Base-by-base conservation (phyloP, 192 early-diverging fungal genomes). In the Coemansia sp. region DNA sequence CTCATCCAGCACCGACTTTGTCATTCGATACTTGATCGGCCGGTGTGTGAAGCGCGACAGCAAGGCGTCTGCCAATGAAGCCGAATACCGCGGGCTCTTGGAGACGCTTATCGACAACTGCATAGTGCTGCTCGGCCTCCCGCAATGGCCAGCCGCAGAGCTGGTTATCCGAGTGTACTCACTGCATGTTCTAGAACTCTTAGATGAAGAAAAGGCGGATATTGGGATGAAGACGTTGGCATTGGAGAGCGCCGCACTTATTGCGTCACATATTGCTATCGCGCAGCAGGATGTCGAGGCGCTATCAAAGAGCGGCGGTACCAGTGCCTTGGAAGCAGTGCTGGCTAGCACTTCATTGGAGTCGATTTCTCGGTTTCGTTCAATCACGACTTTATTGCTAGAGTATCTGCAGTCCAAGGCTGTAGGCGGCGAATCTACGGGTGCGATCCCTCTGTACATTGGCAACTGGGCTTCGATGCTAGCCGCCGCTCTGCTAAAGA, bases 131-230 rank as follows among this genome's bases (percentile, higher is more conserved):
- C 76, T 95, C 42, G 88, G 90, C 20, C 90, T 91, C 16, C 95
- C 95, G 3, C 94, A 96, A 44, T 98, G 96, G 96, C 96, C 96
- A 1, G 91, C 86, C 7, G 93, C 96, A 0, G 93, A 95, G 60
- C 68, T 93, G 15, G 86, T 91, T 49, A 64, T 93, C 5, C 74
- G 87, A 29, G 72, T 92, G 11, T 90, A 92, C 47, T 91, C 88
- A 42, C 87, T 87, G 41, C 83, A 94, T 8, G 82, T 95, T 80
- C 88, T 88, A n/a, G 87, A 86, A 27, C 78, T 84, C 49, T 67
- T 91, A 9, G 91, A 91, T 36, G 90, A 91, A 51, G 77, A 89
- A 5, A 87, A 88, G 62, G 66, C 89, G 1, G 90, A 91, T 29
- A 73, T 76, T 16, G 70, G 78, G 12, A 72, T 90, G 12, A 87